Evolutionary conservation across 2,329 filamentous ascomycete genomes (phyloP), one percentile per base, ranked within the genome.

Genomic region (Monascus ruber): DNA sequence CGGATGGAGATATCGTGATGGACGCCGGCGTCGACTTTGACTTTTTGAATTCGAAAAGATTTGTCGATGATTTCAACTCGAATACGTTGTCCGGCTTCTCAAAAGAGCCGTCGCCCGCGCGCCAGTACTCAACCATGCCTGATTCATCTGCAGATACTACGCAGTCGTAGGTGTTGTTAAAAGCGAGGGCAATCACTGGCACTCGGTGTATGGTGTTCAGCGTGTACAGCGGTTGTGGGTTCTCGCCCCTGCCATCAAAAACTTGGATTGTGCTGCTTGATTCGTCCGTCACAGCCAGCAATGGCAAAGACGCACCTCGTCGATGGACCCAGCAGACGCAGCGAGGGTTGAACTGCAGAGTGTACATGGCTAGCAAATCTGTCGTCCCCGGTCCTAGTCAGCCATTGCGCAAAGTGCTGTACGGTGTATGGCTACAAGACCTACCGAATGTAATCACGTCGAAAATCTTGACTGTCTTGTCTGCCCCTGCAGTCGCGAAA

Each of bases 71-170:
- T 65, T 98, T 98, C 66, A 87, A 85, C 49, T 85, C 76, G 58
- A 94, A 98, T 11, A 98, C 87, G 38, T 78, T 86, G 49, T 87
- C 81, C 0, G 91, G 91, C 62, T 96, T 95, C 54, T 94, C 86
- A 59, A 86, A 95, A 31, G 70, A 79, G 2, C 77, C 79, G 45
- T 75, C 76, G 9, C 56, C 51, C 0, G 91, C 87, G 42, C 77
- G 76, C 91, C 91, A 98, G 65, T 98, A 98, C 62, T 98, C 91
- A 6, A 98, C 59, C 89, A 96, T 96, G 24, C 91, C 89, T 39
- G 77, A 77, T 49, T 89, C 80, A 49, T 98, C 93, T 0, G 81
- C 81, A 1, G 91, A 96, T 5, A 96, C 68, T 1, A 94, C 88
- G 55, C 91, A 98, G 62, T 96, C 82, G 55, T 81, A 94, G 4